phyloP scores from a whole-genome alignment of 2,329 filamentous ascomycete genomes.

The Mariannaea sp. region DNA sequence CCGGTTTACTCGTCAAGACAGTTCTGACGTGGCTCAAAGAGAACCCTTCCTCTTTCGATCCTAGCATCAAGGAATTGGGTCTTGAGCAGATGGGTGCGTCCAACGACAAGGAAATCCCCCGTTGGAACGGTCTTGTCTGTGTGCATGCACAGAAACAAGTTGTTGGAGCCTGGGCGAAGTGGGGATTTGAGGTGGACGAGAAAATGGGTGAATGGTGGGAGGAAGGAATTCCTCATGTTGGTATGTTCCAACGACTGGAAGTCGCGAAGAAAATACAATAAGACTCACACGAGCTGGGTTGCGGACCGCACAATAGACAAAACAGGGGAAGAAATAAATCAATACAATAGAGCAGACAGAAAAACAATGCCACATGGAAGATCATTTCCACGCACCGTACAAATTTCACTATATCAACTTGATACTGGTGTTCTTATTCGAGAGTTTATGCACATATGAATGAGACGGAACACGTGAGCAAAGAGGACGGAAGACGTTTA shows the following conservation, averaged over 20 bases:
- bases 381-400: too few species aligned
- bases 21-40: conserved; percentile 70
- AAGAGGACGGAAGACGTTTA: conserved; percentile 23
- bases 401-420: too few species aligned
- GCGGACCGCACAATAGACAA: conserved; percentile 9
- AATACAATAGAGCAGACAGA: neutral
- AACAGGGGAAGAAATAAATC: too few species aligned
- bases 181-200: conserved; percentile 77
- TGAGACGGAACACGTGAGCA: conserved; percentile 6
- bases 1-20: conserved; percentile 67
- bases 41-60: conserved; percentile 62
- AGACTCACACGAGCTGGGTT: neutral
- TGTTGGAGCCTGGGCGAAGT: conserved; percentile 67
- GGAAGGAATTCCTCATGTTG: conserved; percentile 82
- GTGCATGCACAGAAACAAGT: conserved; percentile 77
- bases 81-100: conserved; percentile 50
- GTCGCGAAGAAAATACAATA: conserved; percentile 38
- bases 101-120: conserved; percentile 49
- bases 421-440: too few species aligned
- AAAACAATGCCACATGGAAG: neutral
- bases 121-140: conserved; percentile 77
- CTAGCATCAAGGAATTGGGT: conserved; percentile 50
- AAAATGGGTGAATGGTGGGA: conserved; percentile 79
- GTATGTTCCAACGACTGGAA: conserved; percentile 70
- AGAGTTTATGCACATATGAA: too few species aligned